phyloP scores from a whole-genome alignment of 805 yeast genomes.

The Kodamaea neixiangensis region DNA sequence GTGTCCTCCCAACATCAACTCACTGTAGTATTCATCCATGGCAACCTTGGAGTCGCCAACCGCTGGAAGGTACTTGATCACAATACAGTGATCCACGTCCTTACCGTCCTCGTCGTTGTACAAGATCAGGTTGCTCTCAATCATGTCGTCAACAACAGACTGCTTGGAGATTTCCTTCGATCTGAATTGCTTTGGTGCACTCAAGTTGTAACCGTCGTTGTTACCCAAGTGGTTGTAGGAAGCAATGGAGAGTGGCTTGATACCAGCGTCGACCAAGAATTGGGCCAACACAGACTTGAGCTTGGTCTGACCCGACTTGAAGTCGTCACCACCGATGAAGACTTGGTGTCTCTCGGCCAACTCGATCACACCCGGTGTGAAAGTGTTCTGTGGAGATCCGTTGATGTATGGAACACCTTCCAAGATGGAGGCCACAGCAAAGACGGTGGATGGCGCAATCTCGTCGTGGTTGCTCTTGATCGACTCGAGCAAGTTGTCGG shows the following conservation, averaged over 20 bases:
- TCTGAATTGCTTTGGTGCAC: slow-evolving; percentile 90
- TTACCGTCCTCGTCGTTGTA: slow-evolving; percentile 80
- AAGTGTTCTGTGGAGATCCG: slow-evolving; percentile 97
- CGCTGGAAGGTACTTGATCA: slow-evolving; percentile 89
- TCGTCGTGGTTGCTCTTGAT: slow-evolving; percentile 80
- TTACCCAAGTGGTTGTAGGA: slow-evolving; percentile 96
- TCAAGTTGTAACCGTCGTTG: slow-evolving; percentile 91
- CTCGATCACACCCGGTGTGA: slow-evolving; percentile 92
- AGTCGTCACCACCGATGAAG: slow-evolving; percentile 95
- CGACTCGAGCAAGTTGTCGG: slow-evolving; percentile 72
- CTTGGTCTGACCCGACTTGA: slow-evolving; percentile 96
- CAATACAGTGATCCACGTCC: slow-evolving; percentile 89
- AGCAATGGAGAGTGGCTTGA: slow-evolving; percentile 90
- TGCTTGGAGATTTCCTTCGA: slow-evolving; percentile 94
- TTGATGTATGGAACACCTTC: slow-evolving; percentile 89
- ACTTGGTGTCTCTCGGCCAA: slow-evolving; percentile 75
- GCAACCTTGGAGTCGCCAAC: slow-evolving; percentile 97
- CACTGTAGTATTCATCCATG: slow-evolving; percentile 97
- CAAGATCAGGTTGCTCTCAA: slow-evolving; percentile 80
- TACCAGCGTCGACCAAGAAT: slow-evolving; percentile 95
- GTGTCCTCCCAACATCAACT: slow-evolving; percentile 96
- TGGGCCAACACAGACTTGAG: slow-evolving; percentile 95
- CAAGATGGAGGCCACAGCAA: slow-evolving; percentile 90
- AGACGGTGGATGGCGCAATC: slow-evolving; percentile 89
- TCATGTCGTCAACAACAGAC: slow-evolving; percentile 92